A percentile compares a stretch with the other conserved stretches of the same genome.
These are phyloP conservation scores for Picea glauca DNA, from an alignment of 75 land plant genomes.

Conservation along the genomic window DNA sequence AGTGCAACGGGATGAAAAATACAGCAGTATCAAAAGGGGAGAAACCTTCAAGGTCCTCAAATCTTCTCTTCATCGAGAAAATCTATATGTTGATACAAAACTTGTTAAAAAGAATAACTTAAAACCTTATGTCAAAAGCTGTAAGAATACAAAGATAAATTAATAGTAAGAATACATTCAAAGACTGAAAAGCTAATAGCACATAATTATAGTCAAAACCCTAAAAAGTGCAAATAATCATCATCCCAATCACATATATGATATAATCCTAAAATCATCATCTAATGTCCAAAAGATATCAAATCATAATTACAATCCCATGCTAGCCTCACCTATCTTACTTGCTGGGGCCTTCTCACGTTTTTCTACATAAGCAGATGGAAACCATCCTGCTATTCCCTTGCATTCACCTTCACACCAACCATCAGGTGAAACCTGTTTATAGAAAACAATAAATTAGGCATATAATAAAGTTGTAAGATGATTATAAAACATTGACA, in stretches of 20 bases:
- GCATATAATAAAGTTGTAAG: background rate
- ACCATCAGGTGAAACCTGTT: conserved; percentile 31
- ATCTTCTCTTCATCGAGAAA: background rate
- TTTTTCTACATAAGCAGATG: conserved; percentile 26
- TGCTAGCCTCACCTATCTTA: conserved; percentile 15
- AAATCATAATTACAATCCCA: background rate
- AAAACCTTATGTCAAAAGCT: background rate
- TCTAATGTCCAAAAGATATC: background rate
- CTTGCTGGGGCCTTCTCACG: conserved; percentile 33
- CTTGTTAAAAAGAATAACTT: background rate
- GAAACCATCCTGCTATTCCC: conserved; percentile 55
- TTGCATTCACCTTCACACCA: conserved; percentile 57
- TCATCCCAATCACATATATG: background rate
- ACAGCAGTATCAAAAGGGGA: background rate
- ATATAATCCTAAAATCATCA: background rate
- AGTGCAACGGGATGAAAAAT: background rate
- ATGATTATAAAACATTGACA: background rate
- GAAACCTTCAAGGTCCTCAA: background rate
- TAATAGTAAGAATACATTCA: background rate
- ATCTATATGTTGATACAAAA: background rate
- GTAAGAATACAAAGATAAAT: background rate
- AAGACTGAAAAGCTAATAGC: background rate
- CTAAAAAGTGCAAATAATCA: background rate
- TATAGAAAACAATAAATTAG: background rate
- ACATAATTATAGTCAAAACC: background rate